Base-by-base conservation (phyloP, 1,284 basidiomycete species). In the Apiotrichum sp. region DNA sequence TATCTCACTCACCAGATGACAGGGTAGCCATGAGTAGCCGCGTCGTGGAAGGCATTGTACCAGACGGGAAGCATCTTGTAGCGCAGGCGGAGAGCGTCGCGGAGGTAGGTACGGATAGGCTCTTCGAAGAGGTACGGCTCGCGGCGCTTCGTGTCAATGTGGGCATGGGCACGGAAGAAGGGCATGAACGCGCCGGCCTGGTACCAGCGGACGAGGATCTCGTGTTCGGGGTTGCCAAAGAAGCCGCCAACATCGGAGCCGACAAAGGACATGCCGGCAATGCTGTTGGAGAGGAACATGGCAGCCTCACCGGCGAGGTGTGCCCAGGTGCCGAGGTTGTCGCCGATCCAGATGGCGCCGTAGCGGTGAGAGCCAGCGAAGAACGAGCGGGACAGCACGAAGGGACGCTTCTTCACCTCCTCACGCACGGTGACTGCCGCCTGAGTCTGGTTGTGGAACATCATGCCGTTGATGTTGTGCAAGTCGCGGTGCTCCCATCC, bases 321-420 rank as follows among this genome's bases (percentile, higher is more conserved):
- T 59, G 93, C 72, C 96, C 96, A 98, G 0, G 89, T 92, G 34
- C 95, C 92, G 43, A 97, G 79, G 73, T 98, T 98, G 76, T 99
- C 96, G 13, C 96, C 96, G 2, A 93, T 98, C 95, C 96, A 99
- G 81, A 96, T 90, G 1, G 96, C 93, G 43, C 93, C 92, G 67
- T 88, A 93, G 42, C 92, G 86, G 73, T 98, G 96, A 29, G 92
- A 92, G 5, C 96, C 96, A 3, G 93, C 89, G 66, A 84, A 98
- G 84, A 95, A 98, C 3, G 91, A 83, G 56, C 96, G 88, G 0
- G 93, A 93, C 16, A 98, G 84, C 49, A 98, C 93, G 72, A 99
- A 98, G 0, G 95, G 93, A 16, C 93, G 83, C 68, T 84, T 84
- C 1, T 86, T 82, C 9, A 85, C 82, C 47, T 84, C 78, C 43